These are phyloP conservation scores for Limnanthes douglasii DNA, from an alignment of 345 rosid genomes.

Conservation along the genomic window DNA sequence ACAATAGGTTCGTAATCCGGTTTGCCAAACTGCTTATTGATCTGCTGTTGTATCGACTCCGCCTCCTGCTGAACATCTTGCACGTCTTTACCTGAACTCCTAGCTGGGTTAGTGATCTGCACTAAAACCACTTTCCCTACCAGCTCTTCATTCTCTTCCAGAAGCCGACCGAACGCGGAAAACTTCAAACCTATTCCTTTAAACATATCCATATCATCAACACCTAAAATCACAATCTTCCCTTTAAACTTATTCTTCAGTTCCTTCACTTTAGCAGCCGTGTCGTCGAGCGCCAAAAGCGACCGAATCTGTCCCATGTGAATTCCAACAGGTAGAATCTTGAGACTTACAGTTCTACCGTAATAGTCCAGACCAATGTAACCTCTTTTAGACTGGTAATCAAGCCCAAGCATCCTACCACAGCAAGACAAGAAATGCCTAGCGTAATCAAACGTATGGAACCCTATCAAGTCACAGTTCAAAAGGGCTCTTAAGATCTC, in stretches of 20 bases:
- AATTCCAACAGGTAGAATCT: constrained; percentile 68
- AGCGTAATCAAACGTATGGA: constrained; percentile 81
- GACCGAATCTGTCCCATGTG: constrained; percentile 60
- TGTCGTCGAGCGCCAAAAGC: constrained; percentile 20
- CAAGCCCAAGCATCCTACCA: constrained; percentile 66
- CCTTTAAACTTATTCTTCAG: constrained; percentile 41
- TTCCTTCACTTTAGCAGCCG: constrained; percentile 27
- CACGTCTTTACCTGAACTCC: constrained; percentile 67
- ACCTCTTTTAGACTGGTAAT: constrained; percentile 69
- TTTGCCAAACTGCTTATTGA: constrained; percentile 34
- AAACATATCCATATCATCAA: constrained; percentile 71
- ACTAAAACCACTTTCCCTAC: constrained; percentile 48
- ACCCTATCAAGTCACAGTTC: constrained; percentile 76
- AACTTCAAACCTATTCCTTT: constrained; percentile 71
- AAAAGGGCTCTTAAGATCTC: constrained; percentile 54
- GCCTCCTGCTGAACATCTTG: constrained; percentile 37
- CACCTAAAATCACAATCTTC: constrained; percentile 46
- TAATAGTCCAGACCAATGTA: constrained; percentile 70
- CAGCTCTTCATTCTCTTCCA: constrained; percentile 25
- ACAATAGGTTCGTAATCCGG: constrained; percentile 58
- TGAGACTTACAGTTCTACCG: constrained; percentile 62
- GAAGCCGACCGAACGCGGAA: constrained; percentile 45
- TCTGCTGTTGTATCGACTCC: constrained; percentile 20
- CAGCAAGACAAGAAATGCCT: constrained; percentile 80
- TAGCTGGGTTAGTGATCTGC: constrained; percentile 72